A percentile compares a stretch with the other conserved stretches of the same genome.
These are phyloP conservation scores for Pezicula rhizophila DNA, from an alignment of 2,329 filamentous ascomycete genomes.

Conservation along the genomic window DNA sequence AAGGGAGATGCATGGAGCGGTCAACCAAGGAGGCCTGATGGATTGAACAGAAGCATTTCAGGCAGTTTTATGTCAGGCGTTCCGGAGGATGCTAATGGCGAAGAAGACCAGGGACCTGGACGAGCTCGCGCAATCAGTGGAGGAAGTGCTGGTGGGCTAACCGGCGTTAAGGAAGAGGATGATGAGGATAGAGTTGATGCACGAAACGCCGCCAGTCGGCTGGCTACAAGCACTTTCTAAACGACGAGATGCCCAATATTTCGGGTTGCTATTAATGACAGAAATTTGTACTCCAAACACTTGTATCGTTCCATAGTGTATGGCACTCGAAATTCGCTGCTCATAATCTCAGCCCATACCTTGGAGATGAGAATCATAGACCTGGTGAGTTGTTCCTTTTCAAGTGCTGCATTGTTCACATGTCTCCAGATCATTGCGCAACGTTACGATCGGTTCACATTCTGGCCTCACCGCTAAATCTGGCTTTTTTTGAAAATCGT, in stretches of 20 bases:
- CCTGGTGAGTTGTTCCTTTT: too few species aligned
- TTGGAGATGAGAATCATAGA: background rate
- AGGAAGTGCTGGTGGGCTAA: constrained; percentile 37
- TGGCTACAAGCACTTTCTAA: constrained; percentile 90
- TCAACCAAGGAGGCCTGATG: constrained; percentile 71
- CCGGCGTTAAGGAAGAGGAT: constrained; percentile 67
- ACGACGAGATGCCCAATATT: background rate
- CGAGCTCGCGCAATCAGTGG: constrained; percentile 25
- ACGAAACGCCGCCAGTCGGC: constrained; percentile 84
- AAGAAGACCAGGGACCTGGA: constrained; percentile 37
- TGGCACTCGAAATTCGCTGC: background rate
- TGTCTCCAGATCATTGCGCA: too few species aligned
- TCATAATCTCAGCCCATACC: background rate
- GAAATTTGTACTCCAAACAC: constrained; percentile 11
- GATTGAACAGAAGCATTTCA: constrained; percentile 70
- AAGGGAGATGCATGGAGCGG: constrained; percentile 99
- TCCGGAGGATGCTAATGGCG: constrained; percentile 55
- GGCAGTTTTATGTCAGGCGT: constrained; percentile 62
- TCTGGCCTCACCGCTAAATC: too few species aligned
- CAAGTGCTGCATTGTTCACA: too few species aligned
- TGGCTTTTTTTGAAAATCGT: too few species aligned
- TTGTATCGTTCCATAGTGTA: constrained; percentile 9
- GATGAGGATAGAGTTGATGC: constrained; percentile 94
- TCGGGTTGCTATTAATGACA: background rate
- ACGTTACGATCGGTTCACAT: too few species aligned